Percentiles rank a stretch among this genome's conserved stretches.
These are phyloP conservation scores for Zoysia pacifica DNA, from an alignment of 176 grass and related monocot genomes.

Conservation along the genomic window DNA sequence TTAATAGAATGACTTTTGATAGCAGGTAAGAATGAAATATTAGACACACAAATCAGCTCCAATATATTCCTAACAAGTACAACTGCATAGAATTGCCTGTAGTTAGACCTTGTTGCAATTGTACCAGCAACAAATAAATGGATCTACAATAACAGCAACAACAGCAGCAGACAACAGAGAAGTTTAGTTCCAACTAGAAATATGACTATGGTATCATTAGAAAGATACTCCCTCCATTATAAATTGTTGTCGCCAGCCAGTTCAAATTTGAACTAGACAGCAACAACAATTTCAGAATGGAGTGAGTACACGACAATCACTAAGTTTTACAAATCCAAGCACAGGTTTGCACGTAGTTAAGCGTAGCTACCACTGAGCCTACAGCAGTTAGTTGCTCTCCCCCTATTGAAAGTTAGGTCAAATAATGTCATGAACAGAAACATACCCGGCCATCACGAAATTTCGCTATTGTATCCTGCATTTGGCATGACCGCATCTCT, in stretches of 20 bases:
- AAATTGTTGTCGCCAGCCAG: no score
- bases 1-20: conserved; percentile 19
- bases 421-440: conserved; percentile 38
- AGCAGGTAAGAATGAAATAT: conserved; percentile 1
- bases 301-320: conserved; percentile 47
- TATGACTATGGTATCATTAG: conserved; percentile 24
- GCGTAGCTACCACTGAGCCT: conserved; percentile 11
- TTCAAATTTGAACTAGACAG: no score
- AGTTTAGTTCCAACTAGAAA: neutral
- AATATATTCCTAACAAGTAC: neutral
- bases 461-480: conserved; percentile 96
- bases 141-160: neutral
- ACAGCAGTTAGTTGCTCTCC: neutral
- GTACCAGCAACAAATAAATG: neutral
- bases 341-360: conserved; percentile 14
- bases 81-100: neutral
- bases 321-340: conserved; percentile 60
- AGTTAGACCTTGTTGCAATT: neutral
- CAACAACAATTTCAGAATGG: no score
- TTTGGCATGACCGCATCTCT: conserved; percentile 96
- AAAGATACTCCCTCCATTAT: conserved; percentile 35
- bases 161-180: no score
- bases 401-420: neutral
- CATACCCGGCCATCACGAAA: conserved; percentile 97
- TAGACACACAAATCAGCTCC: conserved; percentile 10